Evolutionary conservation across 805 yeast species (phyloP).

Genomic region (Hanseniaspora meyeri): DNA sequence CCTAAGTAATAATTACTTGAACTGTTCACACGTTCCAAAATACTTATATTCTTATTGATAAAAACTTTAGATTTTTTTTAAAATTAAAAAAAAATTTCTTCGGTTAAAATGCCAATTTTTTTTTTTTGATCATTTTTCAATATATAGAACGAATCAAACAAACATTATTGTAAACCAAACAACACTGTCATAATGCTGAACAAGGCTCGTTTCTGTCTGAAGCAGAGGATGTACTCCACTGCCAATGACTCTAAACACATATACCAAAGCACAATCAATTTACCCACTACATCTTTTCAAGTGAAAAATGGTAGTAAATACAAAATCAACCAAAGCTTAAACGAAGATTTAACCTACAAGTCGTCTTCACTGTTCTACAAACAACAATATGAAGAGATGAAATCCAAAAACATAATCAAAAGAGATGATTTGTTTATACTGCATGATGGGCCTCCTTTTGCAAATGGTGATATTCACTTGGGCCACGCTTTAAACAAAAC

Average conservation of each 20-base stretch:
- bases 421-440: conserved; percentile 43
- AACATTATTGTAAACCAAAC: background rate
- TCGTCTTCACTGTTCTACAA: conserved; percentile 50
- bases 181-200: background rate
- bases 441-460: conserved; percentile 98
- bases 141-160: no score
- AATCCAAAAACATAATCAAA: conserved; percentile 14
- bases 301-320: conserved; percentile 36
- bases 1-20: no score
- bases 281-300: conserved; percentile 64
- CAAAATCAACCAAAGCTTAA: conserved; percentile 10
- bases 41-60: no score
- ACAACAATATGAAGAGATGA: conserved; percentile 38
- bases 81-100: no score
- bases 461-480: conserved; percentile 84
- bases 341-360: conserved; percentile 32
- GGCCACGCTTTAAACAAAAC: conserved; percentile 89
- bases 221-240: background rate
- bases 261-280: conserved; percentile 41
- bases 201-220: background rate
- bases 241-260: conserved; percentile 20
- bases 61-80: no score
- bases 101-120: background rate
- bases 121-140: background rate
- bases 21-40: no score